A percentile compares a stretch with the other conserved stretches of the same genome.
Conservation (phyloP, 106 monocot genomes). For the Amphibolis antarctica region DNA sequence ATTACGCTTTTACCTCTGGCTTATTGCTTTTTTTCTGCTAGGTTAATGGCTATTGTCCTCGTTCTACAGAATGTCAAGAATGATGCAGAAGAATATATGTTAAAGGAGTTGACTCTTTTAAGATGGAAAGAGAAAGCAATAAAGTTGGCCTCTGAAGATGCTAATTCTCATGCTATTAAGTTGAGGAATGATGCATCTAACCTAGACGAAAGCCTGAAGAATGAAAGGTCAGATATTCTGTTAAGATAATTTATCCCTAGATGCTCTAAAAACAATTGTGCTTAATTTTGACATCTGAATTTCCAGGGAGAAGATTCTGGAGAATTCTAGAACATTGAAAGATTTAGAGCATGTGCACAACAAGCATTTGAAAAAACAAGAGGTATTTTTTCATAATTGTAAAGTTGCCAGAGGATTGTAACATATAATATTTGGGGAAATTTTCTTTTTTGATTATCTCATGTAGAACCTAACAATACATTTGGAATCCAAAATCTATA, state of each 20-base stretch:
- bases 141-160: conserved; percentile 66
- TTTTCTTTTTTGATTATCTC: background rate
- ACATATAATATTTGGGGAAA: background rate
- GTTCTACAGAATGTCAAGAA: conserved; percentile 67
- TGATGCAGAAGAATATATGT: conserved; percentile 85
- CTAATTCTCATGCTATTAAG: conserved; percentile 33
- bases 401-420: background rate
- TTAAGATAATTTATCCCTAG: background rate
- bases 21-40: background rate
- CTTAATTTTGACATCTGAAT: background rate
- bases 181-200: conserved; percentile 39
- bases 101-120: conserved; percentile 72
- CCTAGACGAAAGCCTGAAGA: conserved; percentile 51
- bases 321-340: conserved; percentile 45
- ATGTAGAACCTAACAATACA: too few relatives aligned
- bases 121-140: conserved; percentile 93
- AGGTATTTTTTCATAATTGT: conserved; percentile 26
- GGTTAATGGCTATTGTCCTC: background rate
- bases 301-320: conserved; percentile 61
- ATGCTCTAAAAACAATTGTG: background rate
- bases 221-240: conserved; percentile 49
- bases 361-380: conserved; percentile 70
- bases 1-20: background rate
- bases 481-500: too few relatives aligned
- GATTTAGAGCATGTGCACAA: conserved; percentile 59